Evolutionary conservation across 192 early-diverging fungal genomes (phyloP).

Genomic region (Podochytrium sp.): DNA sequence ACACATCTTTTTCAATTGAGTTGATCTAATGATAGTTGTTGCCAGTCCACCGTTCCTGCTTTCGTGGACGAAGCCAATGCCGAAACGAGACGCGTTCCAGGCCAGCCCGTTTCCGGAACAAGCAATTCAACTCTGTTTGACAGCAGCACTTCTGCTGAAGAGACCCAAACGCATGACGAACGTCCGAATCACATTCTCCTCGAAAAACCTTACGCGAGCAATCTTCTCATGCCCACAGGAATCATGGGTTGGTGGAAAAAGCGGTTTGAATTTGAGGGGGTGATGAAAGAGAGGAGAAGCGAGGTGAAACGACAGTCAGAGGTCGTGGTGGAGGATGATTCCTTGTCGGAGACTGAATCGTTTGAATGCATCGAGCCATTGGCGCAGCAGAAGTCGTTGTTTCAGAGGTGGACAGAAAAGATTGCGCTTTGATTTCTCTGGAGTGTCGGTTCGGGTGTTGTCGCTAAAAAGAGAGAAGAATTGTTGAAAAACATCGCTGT

Average conservation of each 20-base stretch:
- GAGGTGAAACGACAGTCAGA: neutral
- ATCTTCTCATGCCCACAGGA: neutral
- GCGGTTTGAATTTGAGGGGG: constrained; percentile 11
- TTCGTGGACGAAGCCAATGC: constrained; percentile 1
- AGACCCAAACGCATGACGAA: neutral
- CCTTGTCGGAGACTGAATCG: neutral
- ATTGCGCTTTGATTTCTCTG: too few relatives aligned
- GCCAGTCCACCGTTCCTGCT: constrained; percentile 21
- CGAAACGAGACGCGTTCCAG: too few relatives aligned
- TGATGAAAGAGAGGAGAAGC: neutral
- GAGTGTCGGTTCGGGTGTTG: too few relatives aligned
- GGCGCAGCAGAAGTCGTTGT: neutral
- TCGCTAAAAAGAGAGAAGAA: too few relatives aligned
- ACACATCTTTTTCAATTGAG: neutral
- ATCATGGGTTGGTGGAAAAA: constrained; percentile 17
- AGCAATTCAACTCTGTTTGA: constrained; percentile 5
- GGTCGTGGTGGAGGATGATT: neutral
- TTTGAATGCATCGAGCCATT: neutral
- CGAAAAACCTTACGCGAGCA: neutral
- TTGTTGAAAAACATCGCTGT: too few relatives aligned
- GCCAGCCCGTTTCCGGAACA: neutral
- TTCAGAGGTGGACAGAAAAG: too few relatives aligned
- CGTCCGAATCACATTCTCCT: neutral
- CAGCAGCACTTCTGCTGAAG: neutral
- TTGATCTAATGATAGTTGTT: neutral